phyloP scores from a whole-genome alignment of 805 yeast species.

The Ogataea naganishii region DNA sequence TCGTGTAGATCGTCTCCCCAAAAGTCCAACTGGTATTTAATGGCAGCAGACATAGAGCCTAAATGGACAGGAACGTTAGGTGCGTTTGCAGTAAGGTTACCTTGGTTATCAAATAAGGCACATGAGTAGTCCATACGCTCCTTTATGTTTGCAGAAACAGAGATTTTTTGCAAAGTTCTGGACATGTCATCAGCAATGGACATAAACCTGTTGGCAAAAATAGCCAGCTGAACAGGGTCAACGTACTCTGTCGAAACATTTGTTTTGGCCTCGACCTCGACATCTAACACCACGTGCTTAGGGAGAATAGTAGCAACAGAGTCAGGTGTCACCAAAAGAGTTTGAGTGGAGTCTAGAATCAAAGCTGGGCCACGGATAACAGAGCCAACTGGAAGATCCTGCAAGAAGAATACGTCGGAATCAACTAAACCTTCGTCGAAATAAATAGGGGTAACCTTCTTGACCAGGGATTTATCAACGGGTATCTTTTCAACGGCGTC shows the following conservation, averaged over 20 bases:
- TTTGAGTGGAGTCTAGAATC: constrained; percentile 20
- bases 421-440: constrained; percentile 18
- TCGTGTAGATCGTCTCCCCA: constrained; percentile 16
- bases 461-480: constrained; percentile 6
- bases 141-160: constrained; percentile 21
- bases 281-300: constrained; percentile 16
- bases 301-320: constrained; percentile 15
- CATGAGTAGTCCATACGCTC: constrained; percentile 22
- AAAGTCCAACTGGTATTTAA: constrained; percentile 13
- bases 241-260: constrained; percentile 16
- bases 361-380: constrained; percentile 18
- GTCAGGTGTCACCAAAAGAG: constrained; percentile 17
- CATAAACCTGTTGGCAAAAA: constrained; percentile 22
- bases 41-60: constrained; percentile 21
- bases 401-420: constrained; percentile 12
- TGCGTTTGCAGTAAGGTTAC: constrained; percentile 22
- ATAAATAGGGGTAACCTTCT: constrained; percentile 4
- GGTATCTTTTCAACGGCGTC: constrained; percentile 6
- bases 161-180: constrained; percentile 18
- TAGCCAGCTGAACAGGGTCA: constrained; percentile 20
- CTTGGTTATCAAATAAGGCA: constrained; percentile 22
- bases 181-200: constrained; percentile 25
- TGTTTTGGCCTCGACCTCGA: constrained; percentile 7
- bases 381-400: constrained; percentile 13
- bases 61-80: constrained; percentile 23